A percentile compares a stretch with the other conserved stretches of the same genome.
These are phyloP conservation scores for Solanum bulbocastanum DNA, from an alignment of 257 asterid genomes.

Conservation along the genomic window DNA sequence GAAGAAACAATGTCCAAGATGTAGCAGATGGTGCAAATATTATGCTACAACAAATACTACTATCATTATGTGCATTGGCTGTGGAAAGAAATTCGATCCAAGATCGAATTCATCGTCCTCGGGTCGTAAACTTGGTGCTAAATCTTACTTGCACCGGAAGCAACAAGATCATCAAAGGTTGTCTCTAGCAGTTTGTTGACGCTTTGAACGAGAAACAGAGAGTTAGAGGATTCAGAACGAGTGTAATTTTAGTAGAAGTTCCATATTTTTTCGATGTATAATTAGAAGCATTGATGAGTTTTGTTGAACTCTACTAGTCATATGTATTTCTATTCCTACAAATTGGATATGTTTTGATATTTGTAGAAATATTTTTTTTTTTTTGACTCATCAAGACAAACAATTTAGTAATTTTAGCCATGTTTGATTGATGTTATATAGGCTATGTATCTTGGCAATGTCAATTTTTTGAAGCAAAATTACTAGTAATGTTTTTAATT, in stretches of 20 bases:
- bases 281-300: background rate
- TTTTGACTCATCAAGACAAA: background rate
- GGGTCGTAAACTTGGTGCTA: background rate
- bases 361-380: background rate
- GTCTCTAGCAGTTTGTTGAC: background rate
- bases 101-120: background rate
- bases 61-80: background rate
- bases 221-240: background rate
- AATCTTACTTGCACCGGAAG: background rate
- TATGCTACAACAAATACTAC: background rate
- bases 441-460: background rate
- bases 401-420: background rate
- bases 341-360: background rate
- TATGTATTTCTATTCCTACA: no score
- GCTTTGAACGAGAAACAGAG: background rate
- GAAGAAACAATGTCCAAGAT: background rate
- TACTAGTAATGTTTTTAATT: background rate
- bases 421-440: background rate
- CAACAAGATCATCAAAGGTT: background rate
- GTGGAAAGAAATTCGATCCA: slow-evolving; percentile 5
- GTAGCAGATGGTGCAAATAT: background rate
- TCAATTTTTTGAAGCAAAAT: background rate
- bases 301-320: background rate
- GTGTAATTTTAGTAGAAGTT: background rate
- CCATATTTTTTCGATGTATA: background rate